These are phyloP conservation scores for Russula brevipes DNA, from an alignment of 768 basidiomycete species.

Conservation along the genomic window DNA sequence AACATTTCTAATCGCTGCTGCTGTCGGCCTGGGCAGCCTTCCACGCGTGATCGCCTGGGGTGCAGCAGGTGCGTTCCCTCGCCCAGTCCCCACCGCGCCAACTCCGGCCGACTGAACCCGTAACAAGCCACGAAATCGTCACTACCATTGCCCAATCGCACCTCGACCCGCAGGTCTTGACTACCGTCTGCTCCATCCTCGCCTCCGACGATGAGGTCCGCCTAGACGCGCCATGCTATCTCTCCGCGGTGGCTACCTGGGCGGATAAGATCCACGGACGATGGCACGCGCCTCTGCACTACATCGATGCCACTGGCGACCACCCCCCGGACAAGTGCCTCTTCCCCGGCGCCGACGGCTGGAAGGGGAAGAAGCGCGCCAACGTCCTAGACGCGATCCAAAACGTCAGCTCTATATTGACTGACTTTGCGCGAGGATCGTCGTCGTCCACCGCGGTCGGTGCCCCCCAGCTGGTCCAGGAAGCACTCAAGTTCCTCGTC, in stretches of 20 bases:
- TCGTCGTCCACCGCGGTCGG: constrained; percentile 26
- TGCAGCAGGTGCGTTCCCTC: neutral
- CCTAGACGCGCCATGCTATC: constrained; percentile 50
- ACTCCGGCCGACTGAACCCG: neutral
- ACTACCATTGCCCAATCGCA: constrained; percentile 94
- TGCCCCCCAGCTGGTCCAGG: constrained; percentile 47
- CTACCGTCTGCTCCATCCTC: constrained; percentile 67
- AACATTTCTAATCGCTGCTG: neutral
- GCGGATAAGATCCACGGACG: constrained; percentile 60
- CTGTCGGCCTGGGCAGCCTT: neutral
- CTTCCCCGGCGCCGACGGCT: constrained; percentile 73
- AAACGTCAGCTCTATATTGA: constrained; percentile 66
- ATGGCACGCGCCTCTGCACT: constrained; percentile 74
- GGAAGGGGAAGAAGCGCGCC: constrained; percentile 49
- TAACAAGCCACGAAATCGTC: constrained; percentile 79
- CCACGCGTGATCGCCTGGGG: constrained; percentile 13
- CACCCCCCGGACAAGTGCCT: constrained; percentile 69
- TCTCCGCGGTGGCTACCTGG: constrained; percentile 85
- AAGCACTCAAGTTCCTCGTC: constrained; percentile 86
- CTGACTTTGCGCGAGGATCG: constrained; percentile 39
- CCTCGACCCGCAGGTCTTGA: constrained; percentile 65
- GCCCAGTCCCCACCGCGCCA: too few relatives aligned
- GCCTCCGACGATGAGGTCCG: constrained; percentile 35
- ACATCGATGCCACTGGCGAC: constrained; percentile 69
- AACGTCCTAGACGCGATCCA: constrained; percentile 77